Evolutionary conservation across 2,329 filamentous ascomycete species (phyloP).

Genomic region (Bipolaris bicolor): DNA sequence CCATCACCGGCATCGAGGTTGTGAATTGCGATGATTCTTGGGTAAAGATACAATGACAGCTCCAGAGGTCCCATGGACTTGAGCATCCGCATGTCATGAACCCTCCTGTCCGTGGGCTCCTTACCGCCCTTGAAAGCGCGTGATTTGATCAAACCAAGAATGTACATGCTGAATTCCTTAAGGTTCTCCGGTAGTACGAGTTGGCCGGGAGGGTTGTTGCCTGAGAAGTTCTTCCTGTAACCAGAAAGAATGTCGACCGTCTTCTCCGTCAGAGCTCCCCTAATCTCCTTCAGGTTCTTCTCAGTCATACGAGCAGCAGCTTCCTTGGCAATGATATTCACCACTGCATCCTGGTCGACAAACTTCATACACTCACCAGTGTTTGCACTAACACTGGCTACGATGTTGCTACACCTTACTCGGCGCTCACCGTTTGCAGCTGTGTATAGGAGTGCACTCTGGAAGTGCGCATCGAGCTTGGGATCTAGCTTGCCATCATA

Average conservation of each 20-base stretch:
- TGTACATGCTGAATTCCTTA: constrained; percentile 97
- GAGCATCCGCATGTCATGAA: constrained; percentile 90
- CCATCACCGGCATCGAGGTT: constrained; percentile 86
- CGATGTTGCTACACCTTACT: constrained; percentile 90
- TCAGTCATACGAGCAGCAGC: constrained; percentile 84
- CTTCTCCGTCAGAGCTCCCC: constrained; percentile 83
- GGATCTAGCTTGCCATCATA: constrained; percentile 98
- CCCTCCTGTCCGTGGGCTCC: constrained; percentile 87
- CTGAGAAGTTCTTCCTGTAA: constrained; percentile 91
- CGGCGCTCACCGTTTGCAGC: constrained; percentile 86
- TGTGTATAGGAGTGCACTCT: constrained; percentile 92
- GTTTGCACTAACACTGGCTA: constrained; percentile 87
- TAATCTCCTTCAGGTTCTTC: constrained; percentile 81
- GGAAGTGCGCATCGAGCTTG: constrained; percentile 97
- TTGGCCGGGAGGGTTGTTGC: constrained; percentile 85
- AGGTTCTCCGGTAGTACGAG: constrained; percentile 93
- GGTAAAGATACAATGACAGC: constrained; percentile 90
- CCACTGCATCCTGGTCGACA: constrained; percentile 93
- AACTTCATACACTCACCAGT: constrained; percentile 86
- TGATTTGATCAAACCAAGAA: constrained; percentile 86
- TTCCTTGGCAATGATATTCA: constrained; percentile 89
- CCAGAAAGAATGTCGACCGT: constrained; percentile 89
- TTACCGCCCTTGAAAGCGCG: constrained; percentile 90
- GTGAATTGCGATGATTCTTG: constrained; percentile 89
- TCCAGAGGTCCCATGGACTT: constrained; percentile 86